Conservation (phyloP, 345 rosid genomes). For the Sonneratia caseolaris region DNA sequence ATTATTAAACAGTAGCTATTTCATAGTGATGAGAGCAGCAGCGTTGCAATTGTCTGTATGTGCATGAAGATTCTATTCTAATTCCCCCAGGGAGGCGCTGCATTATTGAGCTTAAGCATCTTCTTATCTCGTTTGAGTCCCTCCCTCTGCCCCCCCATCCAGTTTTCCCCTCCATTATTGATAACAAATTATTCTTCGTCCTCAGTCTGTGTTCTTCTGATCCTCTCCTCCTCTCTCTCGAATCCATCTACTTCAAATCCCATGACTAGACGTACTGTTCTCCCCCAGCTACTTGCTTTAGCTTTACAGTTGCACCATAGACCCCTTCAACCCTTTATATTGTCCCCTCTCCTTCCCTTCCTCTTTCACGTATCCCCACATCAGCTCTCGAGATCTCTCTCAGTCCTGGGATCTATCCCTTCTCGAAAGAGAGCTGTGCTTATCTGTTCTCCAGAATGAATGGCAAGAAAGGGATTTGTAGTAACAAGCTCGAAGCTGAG, state of each 20-base stretch:
- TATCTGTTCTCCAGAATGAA: conserved; percentile 31
- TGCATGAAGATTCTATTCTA: conserved; percentile 13
- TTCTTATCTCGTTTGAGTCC: conserved; percentile 3
- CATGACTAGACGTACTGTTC: not conserved
- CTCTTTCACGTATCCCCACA: conserved; percentile 1
- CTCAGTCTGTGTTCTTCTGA: not conserved
- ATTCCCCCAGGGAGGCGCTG: not conserved
- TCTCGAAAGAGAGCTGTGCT: not conserved
- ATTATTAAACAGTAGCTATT: not conserved
- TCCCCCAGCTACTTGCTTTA: not conserved
- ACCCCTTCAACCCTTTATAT: not conserved
- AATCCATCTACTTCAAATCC: not conserved
- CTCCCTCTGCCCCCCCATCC: not conserved
- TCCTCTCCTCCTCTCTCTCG: not conserved
- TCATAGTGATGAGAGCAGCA: not conserved
- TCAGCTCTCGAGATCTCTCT: not conserved
- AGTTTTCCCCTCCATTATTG: conserved; percentile 9
- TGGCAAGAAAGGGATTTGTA: conserved; percentile 40
- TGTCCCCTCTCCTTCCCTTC: not conserved
- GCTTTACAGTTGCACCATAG: not conserved
- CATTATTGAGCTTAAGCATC: conserved; percentile 11
- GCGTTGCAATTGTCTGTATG: not conserved
- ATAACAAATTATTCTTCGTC: conserved; percentile 3
- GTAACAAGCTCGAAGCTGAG: conserved; percentile 18
- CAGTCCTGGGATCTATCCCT: not conserved